Conservation (phyloP, 306 rosid species). For the Abrus pulchellus region DNA sequence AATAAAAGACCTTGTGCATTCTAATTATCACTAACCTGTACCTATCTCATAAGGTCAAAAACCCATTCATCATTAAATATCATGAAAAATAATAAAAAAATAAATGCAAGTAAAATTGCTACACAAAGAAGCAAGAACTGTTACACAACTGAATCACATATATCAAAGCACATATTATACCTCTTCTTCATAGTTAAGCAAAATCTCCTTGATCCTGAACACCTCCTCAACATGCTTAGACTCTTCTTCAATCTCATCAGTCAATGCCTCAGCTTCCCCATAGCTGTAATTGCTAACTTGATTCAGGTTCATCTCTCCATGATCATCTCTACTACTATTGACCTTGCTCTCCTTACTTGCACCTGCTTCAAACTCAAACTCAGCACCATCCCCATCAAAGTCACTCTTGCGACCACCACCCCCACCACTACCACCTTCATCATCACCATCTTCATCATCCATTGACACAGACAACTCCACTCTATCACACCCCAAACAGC, state of each 20-base stretch:
- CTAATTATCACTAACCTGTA: no score
- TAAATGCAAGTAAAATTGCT: conserved; percentile 34
- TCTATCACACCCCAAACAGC: conserved; percentile 78
- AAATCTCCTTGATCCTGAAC: conserved; percentile 77
- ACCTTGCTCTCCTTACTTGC: conserved; percentile 94
- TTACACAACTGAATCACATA: no score
- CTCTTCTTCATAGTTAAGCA: conserved; percentile 59
- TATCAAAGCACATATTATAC: conserved; percentile 30
- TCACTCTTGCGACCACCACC: conserved; percentile 55
- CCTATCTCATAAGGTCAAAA: conserved; percentile 15
- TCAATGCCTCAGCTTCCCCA: conserved; percentile 92
- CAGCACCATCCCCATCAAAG: conserved; percentile 48
- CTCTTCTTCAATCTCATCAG: conserved; percentile 84
- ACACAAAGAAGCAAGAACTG: not conserved
- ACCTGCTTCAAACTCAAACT: conserved; percentile 55
- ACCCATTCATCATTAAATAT: conserved; percentile 11
- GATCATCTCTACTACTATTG: conserved; percentile 37
- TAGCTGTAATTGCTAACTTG: conserved; percentile 67
- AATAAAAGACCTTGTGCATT: not conserved
- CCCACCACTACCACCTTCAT: conserved; percentile 39
- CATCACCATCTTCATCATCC: conserved; percentile 40
- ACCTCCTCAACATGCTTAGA: conserved; percentile 72
- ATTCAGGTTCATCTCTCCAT: conserved; percentile 58
- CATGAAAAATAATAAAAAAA: not conserved
- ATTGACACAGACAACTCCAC: conserved; percentile 63